phyloP scores from a whole-genome alignment of 2,329 filamentous ascomycete species.

The Neofusicoccum sp. region DNA sequence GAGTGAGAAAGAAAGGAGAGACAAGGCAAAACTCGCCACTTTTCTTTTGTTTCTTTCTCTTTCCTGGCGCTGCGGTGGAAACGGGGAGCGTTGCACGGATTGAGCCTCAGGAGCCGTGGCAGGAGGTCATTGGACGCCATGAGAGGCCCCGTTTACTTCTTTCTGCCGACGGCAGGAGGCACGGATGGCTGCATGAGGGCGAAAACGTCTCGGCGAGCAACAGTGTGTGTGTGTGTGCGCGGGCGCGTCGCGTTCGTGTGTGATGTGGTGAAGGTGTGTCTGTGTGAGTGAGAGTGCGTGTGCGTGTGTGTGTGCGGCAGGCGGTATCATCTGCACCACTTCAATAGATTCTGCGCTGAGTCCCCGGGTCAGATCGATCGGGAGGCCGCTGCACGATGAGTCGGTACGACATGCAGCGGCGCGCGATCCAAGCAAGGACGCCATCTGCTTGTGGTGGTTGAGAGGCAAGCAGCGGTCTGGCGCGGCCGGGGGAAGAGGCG shows the following conservation, averaged over 20 bases:
- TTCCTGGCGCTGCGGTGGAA: neutral
- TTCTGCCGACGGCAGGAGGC: neutral
- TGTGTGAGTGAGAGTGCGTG: neutral
- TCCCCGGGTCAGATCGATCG: conserved; percentile 5
- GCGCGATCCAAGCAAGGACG: conserved; percentile 6
- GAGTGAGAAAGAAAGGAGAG: too few species aligned
- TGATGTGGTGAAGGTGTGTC: neutral
- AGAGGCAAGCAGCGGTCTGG: neutral
- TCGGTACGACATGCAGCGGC: neutral
- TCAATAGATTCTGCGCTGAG: conserved; percentile 2
- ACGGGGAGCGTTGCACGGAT: neutral
- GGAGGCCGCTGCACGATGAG: conserved; percentile 1
- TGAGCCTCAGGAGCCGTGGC: conserved; percentile 12
- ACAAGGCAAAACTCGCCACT: too few species aligned
- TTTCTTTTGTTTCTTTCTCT: neutral
- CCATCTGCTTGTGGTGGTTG: neutral
- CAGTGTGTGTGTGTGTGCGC: neutral
- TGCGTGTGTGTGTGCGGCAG: neutral
- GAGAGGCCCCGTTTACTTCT: neutral
- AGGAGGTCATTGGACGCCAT: conserved; percentile 4
- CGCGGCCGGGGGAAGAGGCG: neutral
- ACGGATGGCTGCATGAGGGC: neutral
- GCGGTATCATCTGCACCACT: neutral
- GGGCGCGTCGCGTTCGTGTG: neutral
- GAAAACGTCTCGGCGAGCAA: neutral